A percentile compares a stretch with the other conserved stretches of the same genome.
These are phyloP conservation scores for Yarrowia sp. DNA, from an alignment of 805 yeast genomes.

Conservation along the genomic window DNA sequence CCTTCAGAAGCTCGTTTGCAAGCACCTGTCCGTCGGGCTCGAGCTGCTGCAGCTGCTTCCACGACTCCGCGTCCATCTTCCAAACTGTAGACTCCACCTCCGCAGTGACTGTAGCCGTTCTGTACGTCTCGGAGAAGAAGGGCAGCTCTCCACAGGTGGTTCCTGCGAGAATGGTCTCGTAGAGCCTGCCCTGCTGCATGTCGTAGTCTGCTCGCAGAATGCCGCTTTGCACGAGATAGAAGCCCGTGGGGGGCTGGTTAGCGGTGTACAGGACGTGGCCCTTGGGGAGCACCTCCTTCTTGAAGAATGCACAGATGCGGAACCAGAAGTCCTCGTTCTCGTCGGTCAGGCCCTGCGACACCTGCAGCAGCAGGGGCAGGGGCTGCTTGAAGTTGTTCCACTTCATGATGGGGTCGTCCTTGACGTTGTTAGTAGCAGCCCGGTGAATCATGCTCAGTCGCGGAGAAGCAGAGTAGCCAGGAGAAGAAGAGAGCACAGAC, in stretches of 20 bases:
- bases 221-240: conserved; percentile 60
- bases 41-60: conserved; percentile 45
- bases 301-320: conserved; percentile 55
- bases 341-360: conserved; percentile 53
- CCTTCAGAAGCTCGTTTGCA: conserved; percentile 60
- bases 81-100: conserved; percentile 67
- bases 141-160: conserved; percentile 71
- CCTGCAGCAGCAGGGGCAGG: conserved; percentile 59
- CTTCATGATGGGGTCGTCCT: conserved; percentile 35
- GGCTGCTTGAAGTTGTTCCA: conserved; percentile 51
- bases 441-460: conserved; percentile 33
- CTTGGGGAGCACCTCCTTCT: conserved; percentile 48
- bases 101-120: conserved; percentile 51
- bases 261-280: conserved; percentile 48
- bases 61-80: conserved; percentile 53
- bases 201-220: conserved; percentile 52
- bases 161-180: conserved; percentile 60
- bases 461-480: conserved; percentile 35
- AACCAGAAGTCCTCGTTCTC: conserved; percentile 61
- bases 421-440: conserved; percentile 39
- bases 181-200: conserved; percentile 48
- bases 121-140: conserved; percentile 41
- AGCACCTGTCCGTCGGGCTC: conserved; percentile 49
- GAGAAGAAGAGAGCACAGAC: background rate
- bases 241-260: conserved; percentile 51